phyloP scores from a whole-genome alignment of 208 protist genomes.

The Strigomonas culicis region DNA sequence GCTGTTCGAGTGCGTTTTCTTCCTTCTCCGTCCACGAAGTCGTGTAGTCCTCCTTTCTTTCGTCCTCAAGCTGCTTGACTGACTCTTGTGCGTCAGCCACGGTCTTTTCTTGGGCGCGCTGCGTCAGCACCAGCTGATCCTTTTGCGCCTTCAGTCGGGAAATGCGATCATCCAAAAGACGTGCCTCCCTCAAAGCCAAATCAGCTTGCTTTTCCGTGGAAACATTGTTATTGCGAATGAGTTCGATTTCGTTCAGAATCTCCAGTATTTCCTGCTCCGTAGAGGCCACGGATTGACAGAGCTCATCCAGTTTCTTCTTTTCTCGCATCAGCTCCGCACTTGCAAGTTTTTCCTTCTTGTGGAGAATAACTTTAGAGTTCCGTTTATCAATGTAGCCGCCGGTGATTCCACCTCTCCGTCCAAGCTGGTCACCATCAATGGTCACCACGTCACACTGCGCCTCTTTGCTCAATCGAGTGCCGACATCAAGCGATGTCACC shows the following conservation, averaged over 20 bases:
- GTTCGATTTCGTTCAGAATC: slow-evolving; percentile 70
- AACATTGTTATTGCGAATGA: slow-evolving; percentile 44
- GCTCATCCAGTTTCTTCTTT: slow-evolving; percentile 30
- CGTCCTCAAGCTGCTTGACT: slow-evolving; percentile 32
- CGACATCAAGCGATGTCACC: slow-evolving; percentile 83
- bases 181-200: slow-evolving; percentile 24
- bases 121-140: slow-evolving; percentile 37
- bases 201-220: slow-evolving; percentile 48
- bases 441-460: slow-evolving; percentile 95
- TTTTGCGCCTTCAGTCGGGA: slow-evolving; percentile 35
- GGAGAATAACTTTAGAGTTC: slow-evolving; percentile 72
- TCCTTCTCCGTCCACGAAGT: slow-evolving; percentile 53
- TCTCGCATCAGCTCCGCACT: slow-evolving; percentile 19
- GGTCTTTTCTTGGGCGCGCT: slow-evolving; percentile 40
- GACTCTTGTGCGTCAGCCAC: slow-evolving; percentile 29
- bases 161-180: slow-evolving; percentile 38
- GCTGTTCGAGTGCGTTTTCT: slow-evolving; percentile 60
- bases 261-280: slow-evolving; percentile 79
- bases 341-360: slow-evolving; percentile 46
- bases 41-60: slow-evolving; percentile 63
- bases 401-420: slow-evolving; percentile 90
- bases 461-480: slow-evolving; percentile 44
- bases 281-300: slow-evolving; percentile 66
- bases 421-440: slow-evolving; percentile 88
- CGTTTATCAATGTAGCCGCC: slow-evolving; percentile 94